Conservation (phyloP, 805 yeast species). For the Saccharomycopsis malanga region DNA sequence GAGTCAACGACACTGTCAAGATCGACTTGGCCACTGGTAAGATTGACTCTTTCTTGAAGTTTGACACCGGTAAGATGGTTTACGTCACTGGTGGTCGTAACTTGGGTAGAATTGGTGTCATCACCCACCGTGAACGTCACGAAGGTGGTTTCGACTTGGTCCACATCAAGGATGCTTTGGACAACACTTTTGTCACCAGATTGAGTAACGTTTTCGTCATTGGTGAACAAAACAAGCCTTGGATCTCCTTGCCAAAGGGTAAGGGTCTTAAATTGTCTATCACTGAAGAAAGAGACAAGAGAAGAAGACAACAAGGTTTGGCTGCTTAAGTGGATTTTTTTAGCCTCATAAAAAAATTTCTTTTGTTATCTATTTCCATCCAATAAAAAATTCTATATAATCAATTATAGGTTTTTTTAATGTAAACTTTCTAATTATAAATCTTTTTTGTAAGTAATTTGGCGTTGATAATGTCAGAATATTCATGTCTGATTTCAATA, state of each 20-base stretch:
- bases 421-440: too few relatives aligned
- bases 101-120: constrained; percentile 97
- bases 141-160: constrained; percentile 98
- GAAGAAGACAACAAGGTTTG: constrained; percentile 75
- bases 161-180: constrained; percentile 91
- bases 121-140: constrained; percentile 94
- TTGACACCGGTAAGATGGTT: constrained; percentile 86
- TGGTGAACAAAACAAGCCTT: constrained; percentile 94
- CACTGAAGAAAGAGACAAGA: constrained; percentile 97
- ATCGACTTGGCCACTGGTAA: constrained; percentile 94
- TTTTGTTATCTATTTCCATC: neutral
- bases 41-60: constrained; percentile 80
- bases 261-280: constrained; percentile 95
- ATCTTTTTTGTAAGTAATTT: too few relatives aligned
- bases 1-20: constrained; percentile 96
- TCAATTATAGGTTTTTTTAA: constrained; percentile 14
- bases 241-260: constrained; percentile 95
- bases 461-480: too few relatives aligned
- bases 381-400: neutral
- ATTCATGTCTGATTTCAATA: too few relatives aligned
- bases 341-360: neutral
- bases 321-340: constrained; percentile 11
- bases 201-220: constrained; percentile 86
- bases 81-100: constrained; percentile 98
- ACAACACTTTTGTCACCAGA: constrained; percentile 94